Evolutionary conservation across 352 stramenopile species (phyloP), one percentile per base, ranked within the genome.

Genomic region (Lagenidium giganteum): DNA sequence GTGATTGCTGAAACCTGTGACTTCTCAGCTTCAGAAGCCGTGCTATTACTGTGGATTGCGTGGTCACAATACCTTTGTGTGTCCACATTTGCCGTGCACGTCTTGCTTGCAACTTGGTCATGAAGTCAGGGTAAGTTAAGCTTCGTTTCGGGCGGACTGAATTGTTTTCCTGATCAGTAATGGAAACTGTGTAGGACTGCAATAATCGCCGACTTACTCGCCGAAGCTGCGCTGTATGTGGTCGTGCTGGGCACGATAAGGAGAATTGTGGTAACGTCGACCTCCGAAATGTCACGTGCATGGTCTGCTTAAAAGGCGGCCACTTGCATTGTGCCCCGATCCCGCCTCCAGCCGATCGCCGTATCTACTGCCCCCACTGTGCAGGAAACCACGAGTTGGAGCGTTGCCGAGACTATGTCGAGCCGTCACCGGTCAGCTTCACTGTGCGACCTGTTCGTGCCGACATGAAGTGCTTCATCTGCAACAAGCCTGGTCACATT

Each of bases 31-130:
- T 23, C 59, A 81, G 30, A 70, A 62, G 31, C 80, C 80, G 3
- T 93, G 80, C 50, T 87, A 90, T 58, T 87, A 88, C 48, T 93
- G 80, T 47, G 80, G 67, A 5, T 45, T 87, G 42, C 75, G 75
- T 16, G 77, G 78, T 12, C 80, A 93, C 52, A 76, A 72, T 50
- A 60, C 80, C 2, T 79, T 75, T 55, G 70, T 45, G 47, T 89
- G 80, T 36, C 74, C 77, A 2, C 70, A 87, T 35, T 38, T 89
- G 31, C 80, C 76, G 8, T 93, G 80, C 51, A 51, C 61, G 8
- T 69, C 71, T 21, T 92, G 79, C 31, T 43, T 85, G 12, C 70
- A 89, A 38, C 42, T 87, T 7, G 79, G 79, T 26, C 79, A 92
- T 52, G 72, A 85, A 34, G 42, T 68, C 24, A 62, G 57, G 42